Conservation (phyloP, 257 asterid genomes). For the Plectranthus barbatus region DNA sequence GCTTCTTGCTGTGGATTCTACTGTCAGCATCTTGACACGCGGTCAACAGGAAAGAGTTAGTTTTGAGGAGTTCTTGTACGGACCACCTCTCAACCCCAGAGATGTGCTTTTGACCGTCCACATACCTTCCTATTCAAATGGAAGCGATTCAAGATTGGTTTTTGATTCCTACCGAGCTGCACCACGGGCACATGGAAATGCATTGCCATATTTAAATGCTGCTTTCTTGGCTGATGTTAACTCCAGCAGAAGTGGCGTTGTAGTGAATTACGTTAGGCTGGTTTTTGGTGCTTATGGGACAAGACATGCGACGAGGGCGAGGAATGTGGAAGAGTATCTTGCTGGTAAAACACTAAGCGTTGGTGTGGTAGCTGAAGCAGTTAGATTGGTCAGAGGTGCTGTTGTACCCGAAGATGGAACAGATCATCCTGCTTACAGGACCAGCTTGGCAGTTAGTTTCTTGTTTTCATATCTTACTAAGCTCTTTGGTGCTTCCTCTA, state of each 20-base stretch:
- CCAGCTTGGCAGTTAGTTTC: slow-evolving; percentile 9
- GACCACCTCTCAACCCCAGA: slow-evolving; percentile 6
- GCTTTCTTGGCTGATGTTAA: slow-evolving; percentile 13
- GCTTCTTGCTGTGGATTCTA: no score
- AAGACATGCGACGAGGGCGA: background rate
- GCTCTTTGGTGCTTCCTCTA: background rate
- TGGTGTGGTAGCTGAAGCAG: background rate
- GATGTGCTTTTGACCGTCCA: slow-evolving; percentile 3
- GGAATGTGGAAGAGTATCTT: slow-evolving; percentile 10
- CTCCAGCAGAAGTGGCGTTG: background rate
- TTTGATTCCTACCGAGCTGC: slow-evolving; percentile 15
- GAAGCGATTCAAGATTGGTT: background rate
- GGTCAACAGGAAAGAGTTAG: background rate
- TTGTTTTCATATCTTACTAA: background rate
- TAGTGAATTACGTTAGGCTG: background rate
- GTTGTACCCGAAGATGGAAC: slow-evolving; percentile 11
- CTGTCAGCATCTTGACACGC: background rate
- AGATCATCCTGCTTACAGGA: slow-evolving; percentile 5
- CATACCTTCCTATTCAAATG: background rate
- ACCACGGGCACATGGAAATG: slow-evolving; percentile 11
- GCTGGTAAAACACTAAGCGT: background rate
- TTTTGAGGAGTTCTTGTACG: slow-evolving; percentile 9
- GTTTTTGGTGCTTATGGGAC: slow-evolving; percentile 18
- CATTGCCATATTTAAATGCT: no score
- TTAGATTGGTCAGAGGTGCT: background rate